A percentile compares a stretch with the other conserved stretches of the same genome.
Evolutionary conservation across 1,139 yeast species (phyloP).

Genomic region (Sugiyamaella japonica): DNA sequence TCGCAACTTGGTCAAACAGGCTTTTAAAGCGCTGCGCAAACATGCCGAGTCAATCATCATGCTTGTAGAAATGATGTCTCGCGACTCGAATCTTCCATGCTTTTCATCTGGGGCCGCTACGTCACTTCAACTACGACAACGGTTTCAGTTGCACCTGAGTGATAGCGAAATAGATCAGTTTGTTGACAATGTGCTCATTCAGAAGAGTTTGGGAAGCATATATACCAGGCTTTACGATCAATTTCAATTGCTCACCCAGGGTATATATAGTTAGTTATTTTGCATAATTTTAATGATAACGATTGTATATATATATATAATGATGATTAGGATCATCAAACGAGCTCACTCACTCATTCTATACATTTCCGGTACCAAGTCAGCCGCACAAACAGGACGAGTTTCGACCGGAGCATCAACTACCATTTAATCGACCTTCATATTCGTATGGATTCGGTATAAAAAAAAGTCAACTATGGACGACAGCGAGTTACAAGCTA

Average conservation of each 20-base stretch:
- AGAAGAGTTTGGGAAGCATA: constrained; percentile 80
- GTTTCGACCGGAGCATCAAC: neutral
- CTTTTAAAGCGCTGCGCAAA: constrained; percentile 70
- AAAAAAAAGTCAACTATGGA: constrained; percentile 36
- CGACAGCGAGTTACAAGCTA: constrained; percentile 83
- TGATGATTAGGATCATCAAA: too few relatives aligned
- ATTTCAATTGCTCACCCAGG: constrained; percentile 90
- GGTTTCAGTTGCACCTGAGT: constrained; percentile 72
- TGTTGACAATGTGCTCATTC: constrained; percentile 73
- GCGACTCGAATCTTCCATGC: constrained; percentile 86
- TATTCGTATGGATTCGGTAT: neutral
- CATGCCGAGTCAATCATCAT: constrained; percentile 71
- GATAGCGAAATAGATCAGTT: constrained; percentile 74
- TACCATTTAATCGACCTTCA: neutral
- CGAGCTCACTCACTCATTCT: too few relatives aligned
- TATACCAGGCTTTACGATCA: constrained; percentile 93
- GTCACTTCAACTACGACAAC: constrained; percentile 69
- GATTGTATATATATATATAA: neutral
- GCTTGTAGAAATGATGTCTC: constrained; percentile 90
- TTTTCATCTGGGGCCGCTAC: constrained; percentile 86
- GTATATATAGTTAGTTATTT: constrained; percentile 60
- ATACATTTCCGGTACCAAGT: too few relatives aligned
- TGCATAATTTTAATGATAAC: constrained; percentile 9
- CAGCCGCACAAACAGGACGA: neutral
- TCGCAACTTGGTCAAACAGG: constrained; percentile 60